Percentiles rank a stretch among this genome's conserved stretches.
Evolutionary conservation across 1,139 yeast species (phyloP).

Genomic region (Maudiozyma humilis): DNA sequence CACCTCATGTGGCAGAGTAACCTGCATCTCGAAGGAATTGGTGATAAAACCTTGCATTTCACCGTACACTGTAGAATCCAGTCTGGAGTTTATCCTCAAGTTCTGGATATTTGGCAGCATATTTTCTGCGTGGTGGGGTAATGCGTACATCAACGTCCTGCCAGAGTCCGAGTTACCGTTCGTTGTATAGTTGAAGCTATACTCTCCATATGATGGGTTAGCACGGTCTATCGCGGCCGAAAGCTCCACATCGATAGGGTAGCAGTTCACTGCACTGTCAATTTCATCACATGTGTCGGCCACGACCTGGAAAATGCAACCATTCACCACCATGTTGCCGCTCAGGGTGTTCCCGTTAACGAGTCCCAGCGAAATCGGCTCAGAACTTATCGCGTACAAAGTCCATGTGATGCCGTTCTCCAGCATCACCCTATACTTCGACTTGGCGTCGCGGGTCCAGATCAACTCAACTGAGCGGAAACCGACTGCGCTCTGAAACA

Average conservation of each 20-base stretch:
- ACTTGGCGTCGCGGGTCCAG: constrained; percentile 28
- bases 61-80: constrained; percentile 68
- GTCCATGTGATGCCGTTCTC: constrained; percentile 41
- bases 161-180: constrained; percentile 34
- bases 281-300: constrained; percentile 34
- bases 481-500: constrained; percentile 54
- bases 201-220: constrained; percentile 16
- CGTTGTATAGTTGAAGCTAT: constrained; percentile 33
- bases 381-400: constrained; percentile 37
- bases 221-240: constrained; percentile 24
- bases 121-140: constrained; percentile 61
- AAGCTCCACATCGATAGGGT: constrained; percentile 31
- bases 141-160: constrained; percentile 40
- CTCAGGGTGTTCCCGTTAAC: constrained; percentile 47
- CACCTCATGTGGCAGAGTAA: constrained; percentile 40
- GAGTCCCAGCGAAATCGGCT: constrained; percentile 35
- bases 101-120: constrained; percentile 29
- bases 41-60: constrained; percentile 52
- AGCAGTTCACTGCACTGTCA: constrained; percentile 50
- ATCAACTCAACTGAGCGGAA: constrained; percentile 38
- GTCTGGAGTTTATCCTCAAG: constrained; percentile 32
- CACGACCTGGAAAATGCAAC: constrained; percentile 32
- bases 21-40: constrained; percentile 39
- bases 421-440: constrained; percentile 37
- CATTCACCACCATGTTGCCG: constrained; percentile 33